Evolutionary conservation across 805 yeast species (phyloP), one percentile per base, ranked within the genome.

Genomic region (Cyberlindnera veronae): DNA sequence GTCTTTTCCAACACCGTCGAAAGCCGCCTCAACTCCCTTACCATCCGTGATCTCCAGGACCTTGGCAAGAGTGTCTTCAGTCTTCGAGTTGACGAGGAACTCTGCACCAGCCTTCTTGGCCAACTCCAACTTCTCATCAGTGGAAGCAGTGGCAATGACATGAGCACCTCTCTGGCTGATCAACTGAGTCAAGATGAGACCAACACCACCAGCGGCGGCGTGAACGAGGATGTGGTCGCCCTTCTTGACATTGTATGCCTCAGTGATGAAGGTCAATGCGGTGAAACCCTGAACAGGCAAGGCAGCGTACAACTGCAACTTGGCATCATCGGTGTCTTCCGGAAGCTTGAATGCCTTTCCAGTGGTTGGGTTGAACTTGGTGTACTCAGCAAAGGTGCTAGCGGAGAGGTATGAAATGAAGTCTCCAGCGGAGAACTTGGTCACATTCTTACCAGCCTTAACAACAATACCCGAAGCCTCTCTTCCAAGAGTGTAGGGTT

Each of bases 131-230:
- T 90, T 90, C 41, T 74, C 95, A 20, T 72, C 76, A 11, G 86
- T 70, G 2, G 96, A 87, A 6, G 95, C 93, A 28, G 84, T 70
- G 3, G 95, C 96, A 63, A 90, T 88, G 33, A 80, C 89, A 48
- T 76, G 80, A 4, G 89, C 96, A 16, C 95, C 95, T 35, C 66
- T 69, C 18, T 63, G 55, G 22, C 69, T 61, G 36, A 44, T 32
- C 62, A 89, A 65, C 60, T 89, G 96, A 36, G 71, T 68, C 39
- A 88, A 65, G 15, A 86, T 50, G 37, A 76, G 71, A 5, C 98
- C 98, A 36, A 86, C 91, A 41, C 97, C 96, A 33, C 97, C 98
- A 3, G 97, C 96, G 7, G 96, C 96, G 4, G 97, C 97, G 67
- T 89, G 87, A 19, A 87, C 80, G 34, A 90, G 69, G 32, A 84